A percentile compares a stretch with the other conserved stretches of the same genome.
Conservation (phyloP, 2,329 filamentous ascomycete species). For the Macrophomina tecta region DNA sequence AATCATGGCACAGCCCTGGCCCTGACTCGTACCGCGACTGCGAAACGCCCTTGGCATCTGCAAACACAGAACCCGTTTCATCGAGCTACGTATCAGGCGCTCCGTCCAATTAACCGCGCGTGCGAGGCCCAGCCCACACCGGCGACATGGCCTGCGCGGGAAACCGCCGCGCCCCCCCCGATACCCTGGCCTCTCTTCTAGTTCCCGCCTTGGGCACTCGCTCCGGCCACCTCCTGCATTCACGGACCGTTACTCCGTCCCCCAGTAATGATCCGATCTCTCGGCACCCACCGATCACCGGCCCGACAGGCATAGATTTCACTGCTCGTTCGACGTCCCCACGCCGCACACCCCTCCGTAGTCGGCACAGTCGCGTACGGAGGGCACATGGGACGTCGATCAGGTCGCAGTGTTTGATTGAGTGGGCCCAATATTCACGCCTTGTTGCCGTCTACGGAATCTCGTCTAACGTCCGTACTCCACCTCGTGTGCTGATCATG, state of each 20-base stretch:
- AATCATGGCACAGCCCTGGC: neutral
- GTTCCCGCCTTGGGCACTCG: neutral
- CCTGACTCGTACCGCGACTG: neutral
- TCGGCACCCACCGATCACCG: slow-evolving; percentile 2
- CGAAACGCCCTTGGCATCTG: slow-evolving; percentile 5
- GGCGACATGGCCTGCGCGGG: neutral
- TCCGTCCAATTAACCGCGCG: neutral
- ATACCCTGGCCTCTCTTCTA: neutral
- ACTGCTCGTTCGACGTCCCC: neutral
- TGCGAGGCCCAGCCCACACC: neutral
- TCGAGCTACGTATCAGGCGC: slow-evolving; percentile 3
- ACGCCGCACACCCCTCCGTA: neutral
- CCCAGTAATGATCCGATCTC: slow-evolving; percentile 1
- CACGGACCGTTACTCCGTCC: slow-evolving; percentile 15
- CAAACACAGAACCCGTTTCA: slow-evolving; percentile 2
- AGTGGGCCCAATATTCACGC: neutral
- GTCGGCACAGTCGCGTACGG: neutral
- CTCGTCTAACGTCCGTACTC: neutral
- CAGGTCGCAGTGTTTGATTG: slow-evolving; percentile 7
- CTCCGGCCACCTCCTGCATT: neutral
- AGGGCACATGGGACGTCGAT: neutral
- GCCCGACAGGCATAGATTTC: neutral
- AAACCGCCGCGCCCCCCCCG: neutral
- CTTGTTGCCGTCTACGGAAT: neutral
- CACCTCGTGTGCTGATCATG: neutral